These are phyloP conservation scores for Lachnellula hyalina DNA, from an alignment of 2,329 filamentous ascomycete species.

Conservation along the genomic window DNA sequence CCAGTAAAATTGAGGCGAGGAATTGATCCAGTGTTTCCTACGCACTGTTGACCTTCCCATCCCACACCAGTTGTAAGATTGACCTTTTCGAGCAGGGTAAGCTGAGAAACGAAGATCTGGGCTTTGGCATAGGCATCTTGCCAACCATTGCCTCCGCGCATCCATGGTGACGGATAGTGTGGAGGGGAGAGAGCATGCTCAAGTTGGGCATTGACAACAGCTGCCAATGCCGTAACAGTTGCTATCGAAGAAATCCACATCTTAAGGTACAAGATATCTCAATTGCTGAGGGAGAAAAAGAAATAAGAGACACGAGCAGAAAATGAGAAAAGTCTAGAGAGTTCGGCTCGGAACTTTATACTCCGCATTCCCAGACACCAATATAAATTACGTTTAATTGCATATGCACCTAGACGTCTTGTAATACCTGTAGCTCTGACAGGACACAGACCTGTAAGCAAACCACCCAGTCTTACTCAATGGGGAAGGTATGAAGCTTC, in stretches of 20 bases:
- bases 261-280: not conserved
- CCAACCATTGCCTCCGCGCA: conserved; percentile 44
- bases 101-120: conserved; percentile 59
- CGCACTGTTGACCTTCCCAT: conserved; percentile 29
- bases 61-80: conserved; percentile 83
- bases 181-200: conserved; percentile 26
- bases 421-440: not conserved
- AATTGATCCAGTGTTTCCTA: conserved; percentile 31
- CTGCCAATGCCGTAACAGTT: conserved; percentile 14
- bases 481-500: not conserved
- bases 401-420: not conserved
- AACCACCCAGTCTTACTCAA: not conserved
- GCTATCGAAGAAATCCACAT: conserved; percentile 19
- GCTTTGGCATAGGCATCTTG: conserved; percentile 66
- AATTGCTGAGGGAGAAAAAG: not conserved
- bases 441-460: not conserved
- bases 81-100: conserved; percentile 81
- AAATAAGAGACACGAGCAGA: not conserved
- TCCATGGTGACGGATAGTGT: conserved; percentile 32
- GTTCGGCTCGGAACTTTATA: conserved; percentile 1
- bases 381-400: not conserved
- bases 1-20: conserved; percentile 28
- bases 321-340: not conserved
- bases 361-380: not conserved
- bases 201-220: conserved; percentile 19